Evolutionary conservation across 2,329 filamentous ascomycete genomes (phyloP), one percentile per base, ranked within the genome.

Genomic region (Ascosphaera pollenicola): DNA sequence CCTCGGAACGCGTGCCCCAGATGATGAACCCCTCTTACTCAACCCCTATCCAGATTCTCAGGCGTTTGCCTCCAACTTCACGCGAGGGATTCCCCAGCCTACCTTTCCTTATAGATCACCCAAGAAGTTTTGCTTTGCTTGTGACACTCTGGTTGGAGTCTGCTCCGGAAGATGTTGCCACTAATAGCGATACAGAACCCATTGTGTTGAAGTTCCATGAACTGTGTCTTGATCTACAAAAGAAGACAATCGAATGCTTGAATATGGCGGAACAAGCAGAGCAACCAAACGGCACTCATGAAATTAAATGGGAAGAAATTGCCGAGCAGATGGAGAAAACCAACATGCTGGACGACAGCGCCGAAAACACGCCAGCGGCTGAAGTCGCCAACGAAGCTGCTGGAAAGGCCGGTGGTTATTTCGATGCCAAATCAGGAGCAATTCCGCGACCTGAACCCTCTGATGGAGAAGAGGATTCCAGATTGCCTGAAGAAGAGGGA

Each of bases 41-140:
- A 37, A 94, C 89, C 0, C 89, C 89, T 0, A 74, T 89, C 40
- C 84, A 85, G 8, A 95, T 98, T 44, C 69, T 92, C 34, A 75
- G 77, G 35, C 78, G 89, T 1, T 61, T 95, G 11, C 78, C 82
- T 6, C 73, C 77, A 8, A 76, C 77, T 1, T 82, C 81, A 7
- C 73, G 82, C 41, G 89, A 98, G 60, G 89, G 89, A 0, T 93
- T 94, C 49, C 87, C 85, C 0, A 89, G 81, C 36, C 64, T 98
- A 11, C 89, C 89, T 1, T 94, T 92, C 53, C 69, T 98, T 3
- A 80, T 98, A 44, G 89, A 98, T 48, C 77, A 85, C 45, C 74
- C 84, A 6, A 73, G 82, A 44, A 85, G 81, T 48, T 84, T 85
- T 48, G 83, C 89, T 0, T 75, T 77, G 30, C 61, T 98, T 15